Evolutionary conservation across 129 eudicot species (phyloP).

Genomic region (Centrapalus pauciflorus): DNA sequence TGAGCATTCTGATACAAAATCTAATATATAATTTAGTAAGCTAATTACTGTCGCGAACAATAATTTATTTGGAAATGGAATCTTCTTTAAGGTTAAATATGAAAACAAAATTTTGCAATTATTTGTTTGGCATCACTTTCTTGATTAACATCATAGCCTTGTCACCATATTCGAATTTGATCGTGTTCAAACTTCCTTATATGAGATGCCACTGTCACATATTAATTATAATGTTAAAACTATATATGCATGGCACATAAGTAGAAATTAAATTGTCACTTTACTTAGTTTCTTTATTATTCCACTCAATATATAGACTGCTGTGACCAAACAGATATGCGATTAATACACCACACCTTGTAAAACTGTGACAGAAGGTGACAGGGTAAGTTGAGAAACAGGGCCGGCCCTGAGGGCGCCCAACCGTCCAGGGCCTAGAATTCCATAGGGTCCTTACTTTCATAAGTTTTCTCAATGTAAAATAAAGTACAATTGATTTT

Average conservation of each 20-base stretch:
- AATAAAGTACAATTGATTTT: no score
- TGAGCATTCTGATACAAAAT: not conserved
- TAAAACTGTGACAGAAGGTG: not conserved
- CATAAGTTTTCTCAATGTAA: no score
- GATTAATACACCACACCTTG: not conserved
- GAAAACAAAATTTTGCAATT: not conserved
- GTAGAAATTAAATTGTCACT: not conserved
- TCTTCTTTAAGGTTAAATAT: not conserved
- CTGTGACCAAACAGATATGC: no score
- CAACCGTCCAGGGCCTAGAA: no score
- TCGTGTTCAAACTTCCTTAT: not conserved
- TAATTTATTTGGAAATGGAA: not conserved
- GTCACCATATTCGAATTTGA: not conserved
- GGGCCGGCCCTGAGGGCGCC: no score
- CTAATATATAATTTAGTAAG: not conserved
- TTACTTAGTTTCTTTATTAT: no score
- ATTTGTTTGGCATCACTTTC: not conserved
- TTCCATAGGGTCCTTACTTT: no score
- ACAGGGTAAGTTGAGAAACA: no score
- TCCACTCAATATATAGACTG: not conserved
- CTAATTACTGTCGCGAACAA: conserved; percentile 1
- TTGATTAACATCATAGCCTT: not conserved
- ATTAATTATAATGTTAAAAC: not conserved
- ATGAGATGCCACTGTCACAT: not conserved
- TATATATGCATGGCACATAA: not conserved